phyloP scores from a whole-genome alignment of 2,329 filamentous ascomycete genomes.

The Clarireedia homoeocarpa region DNA sequence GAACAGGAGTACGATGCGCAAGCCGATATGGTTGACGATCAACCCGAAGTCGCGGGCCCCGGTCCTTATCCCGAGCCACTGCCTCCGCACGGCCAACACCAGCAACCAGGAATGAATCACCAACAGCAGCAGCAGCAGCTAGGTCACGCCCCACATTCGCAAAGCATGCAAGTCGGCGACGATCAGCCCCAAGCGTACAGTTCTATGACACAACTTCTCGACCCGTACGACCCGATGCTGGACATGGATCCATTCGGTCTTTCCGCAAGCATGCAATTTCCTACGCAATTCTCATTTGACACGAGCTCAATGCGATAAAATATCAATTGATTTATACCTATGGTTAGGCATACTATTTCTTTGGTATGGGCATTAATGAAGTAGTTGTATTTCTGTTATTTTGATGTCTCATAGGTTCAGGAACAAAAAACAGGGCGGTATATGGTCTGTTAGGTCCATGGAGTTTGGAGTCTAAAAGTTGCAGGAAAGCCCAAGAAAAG shows the following conservation, averaged over 20 bases:
- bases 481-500: neutral
- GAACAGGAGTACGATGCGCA: conserved; percentile 96
- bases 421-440: neutral
- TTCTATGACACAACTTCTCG: conserved; percentile 42
- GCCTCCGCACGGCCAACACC: conserved; percentile 25
- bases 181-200: conserved; percentile 34
- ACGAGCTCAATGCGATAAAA: conserved; percentile 31
- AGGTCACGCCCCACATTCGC: conserved; percentile 34
- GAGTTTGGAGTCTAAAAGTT: conserved; percentile 4
- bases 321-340: conserved; percentile 24
- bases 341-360: conserved; percentile 9
- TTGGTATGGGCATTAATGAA: neutral
- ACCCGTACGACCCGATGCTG: conserved; percentile 75
- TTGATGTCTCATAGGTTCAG: conserved; percentile 1
- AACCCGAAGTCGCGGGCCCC: conserved; percentile 53
- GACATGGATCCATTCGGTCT: conserved; percentile 92
- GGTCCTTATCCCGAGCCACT: conserved; percentile 55
- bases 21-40: conserved; percentile 79
- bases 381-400: neutral
- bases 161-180: conserved; percentile 33
- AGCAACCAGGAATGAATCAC: conserved; percentile 6
- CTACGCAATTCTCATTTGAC: conserved; percentile 72
- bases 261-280: conserved; percentile 92
- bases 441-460: neutral
- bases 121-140: conserved; percentile 17